Conservation (phyloP, 129 eudicot species). For the Pittosporum tobira region DNA sequence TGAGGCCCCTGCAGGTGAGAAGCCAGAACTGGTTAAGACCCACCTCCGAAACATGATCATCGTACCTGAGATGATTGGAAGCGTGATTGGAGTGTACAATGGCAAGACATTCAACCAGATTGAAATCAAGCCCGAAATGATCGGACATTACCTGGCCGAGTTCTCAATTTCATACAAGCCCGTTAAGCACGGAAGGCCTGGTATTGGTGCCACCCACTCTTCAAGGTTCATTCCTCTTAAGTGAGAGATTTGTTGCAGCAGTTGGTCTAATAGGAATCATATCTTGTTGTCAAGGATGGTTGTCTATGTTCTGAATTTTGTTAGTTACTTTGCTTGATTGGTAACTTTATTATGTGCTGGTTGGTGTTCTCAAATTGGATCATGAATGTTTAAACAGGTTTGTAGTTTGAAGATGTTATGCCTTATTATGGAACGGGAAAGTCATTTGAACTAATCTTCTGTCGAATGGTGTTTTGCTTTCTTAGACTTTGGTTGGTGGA, state of each 20-base stretch:
- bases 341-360: neutral
- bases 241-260: slow-evolving; percentile 14
- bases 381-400: neutral
- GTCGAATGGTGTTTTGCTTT: neutral
- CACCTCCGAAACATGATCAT: slow-evolving; percentile 49
- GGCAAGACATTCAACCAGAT: slow-evolving; percentile 48
- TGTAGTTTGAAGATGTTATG: neutral
- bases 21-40: slow-evolving; percentile 41
- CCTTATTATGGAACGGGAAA: neutral
- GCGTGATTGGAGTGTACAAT: slow-evolving; percentile 49
- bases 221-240: slow-evolving; percentile 50
- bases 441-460: too few relatives aligned
- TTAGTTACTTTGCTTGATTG: neutral
- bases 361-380: neutral
- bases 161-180: slow-evolving; percentile 55
- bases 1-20: slow-evolving; percentile 48
- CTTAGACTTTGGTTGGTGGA: too few relatives aligned
- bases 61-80: slow-evolving; percentile 59
- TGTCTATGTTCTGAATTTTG: neutral
- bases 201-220: slow-evolving; percentile 60
- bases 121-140: slow-evolving; percentile 54
- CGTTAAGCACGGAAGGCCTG: slow-evolving; percentile 56
- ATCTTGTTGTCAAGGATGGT: neutral
- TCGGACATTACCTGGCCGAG: slow-evolving; percentile 46
- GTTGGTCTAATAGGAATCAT: neutral